phyloP scores from a whole-genome alignment of 2,329 filamentous ascomycete species.

The Alternaria brassicae region DNA sequence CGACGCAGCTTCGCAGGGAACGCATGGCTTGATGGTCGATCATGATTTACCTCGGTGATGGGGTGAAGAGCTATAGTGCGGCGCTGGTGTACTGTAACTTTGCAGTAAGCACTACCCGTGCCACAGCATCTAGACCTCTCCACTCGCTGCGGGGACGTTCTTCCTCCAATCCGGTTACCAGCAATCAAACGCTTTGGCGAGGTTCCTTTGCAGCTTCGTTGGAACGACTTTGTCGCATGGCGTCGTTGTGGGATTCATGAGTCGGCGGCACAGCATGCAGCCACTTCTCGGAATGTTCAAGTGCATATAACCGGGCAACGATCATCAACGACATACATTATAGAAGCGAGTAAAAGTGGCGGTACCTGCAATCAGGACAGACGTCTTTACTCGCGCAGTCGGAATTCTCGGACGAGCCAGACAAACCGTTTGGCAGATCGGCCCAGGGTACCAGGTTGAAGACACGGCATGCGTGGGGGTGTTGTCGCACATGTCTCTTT shows the following conservation, averaged over 20 bases:
- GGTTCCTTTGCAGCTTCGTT: slow-evolving; percentile 7
- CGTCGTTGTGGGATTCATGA: neutral
- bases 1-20: slow-evolving; percentile 3
- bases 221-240: neutral
- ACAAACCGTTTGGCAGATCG: slow-evolving; percentile 16
- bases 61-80: slow-evolving; percentile 14
- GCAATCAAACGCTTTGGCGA: slow-evolving; percentile 11
- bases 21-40: slow-evolving; percentile 14
- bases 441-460: slow-evolving; percentile 17
- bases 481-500: neutral
- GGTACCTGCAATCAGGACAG: neutral
- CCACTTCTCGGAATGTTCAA: slow-evolving; percentile 17
- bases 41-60: slow-evolving; percentile 24
- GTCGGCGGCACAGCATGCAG: slow-evolving; percentile 17
- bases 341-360: neutral
- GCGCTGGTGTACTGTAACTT: slow-evolving; percentile 1
- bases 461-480: slow-evolving; percentile 12
- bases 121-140: slow-evolving; percentile 12
- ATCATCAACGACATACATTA: neutral
- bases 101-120: slow-evolving; percentile 7
- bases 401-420: slow-evolving; percentile 1
- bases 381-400: neutral
- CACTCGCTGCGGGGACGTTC: slow-evolving; percentile 16
- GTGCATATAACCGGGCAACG: slow-evolving; percentile 27
- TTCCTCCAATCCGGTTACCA: slow-evolving; percentile 27